Percentiles rank a stretch among this genome's conserved stretches.
These are phyloP conservation scores for Pythium oligandrum DNA, from an alignment of 352 stramenopile genomes.

Conservation along the genomic window DNA sequence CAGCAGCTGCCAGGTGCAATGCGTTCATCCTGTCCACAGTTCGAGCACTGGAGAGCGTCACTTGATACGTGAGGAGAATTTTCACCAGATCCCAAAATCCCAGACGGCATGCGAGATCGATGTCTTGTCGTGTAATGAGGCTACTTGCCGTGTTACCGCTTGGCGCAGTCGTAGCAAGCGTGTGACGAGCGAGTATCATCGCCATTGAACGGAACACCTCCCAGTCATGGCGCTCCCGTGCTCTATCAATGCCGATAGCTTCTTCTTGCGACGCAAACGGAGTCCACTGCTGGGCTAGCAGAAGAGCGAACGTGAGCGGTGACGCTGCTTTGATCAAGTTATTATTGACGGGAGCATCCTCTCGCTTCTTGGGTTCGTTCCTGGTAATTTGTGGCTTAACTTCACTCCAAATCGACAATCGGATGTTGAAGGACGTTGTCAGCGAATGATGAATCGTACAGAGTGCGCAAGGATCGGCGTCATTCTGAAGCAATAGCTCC, in stretches of 20 bases:
- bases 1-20: constrained; percentile 42
- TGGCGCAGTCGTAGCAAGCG: constrained; percentile 25
- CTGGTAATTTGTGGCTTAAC: not conserved
- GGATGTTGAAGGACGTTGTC: constrained; percentile 34
- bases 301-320: constrained; percentile 41
- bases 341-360: constrained; percentile 11
- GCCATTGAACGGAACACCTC: constrained; percentile 34
- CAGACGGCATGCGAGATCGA: constrained; percentile 36
- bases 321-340: constrained; percentile 23
- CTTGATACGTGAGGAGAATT: constrained; percentile 43
- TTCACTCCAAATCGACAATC: constrained; percentile 4
- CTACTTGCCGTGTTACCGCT: constrained; percentile 27
- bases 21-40: constrained; percentile 36
- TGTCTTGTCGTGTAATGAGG: constrained; percentile 42
- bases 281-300: constrained; percentile 24
- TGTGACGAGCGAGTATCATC: constrained; percentile 23
- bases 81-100: constrained; percentile 48
- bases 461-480: constrained; percentile 31
- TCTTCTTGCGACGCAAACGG: constrained; percentile 26
- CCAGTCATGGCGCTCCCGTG: constrained; percentile 29
- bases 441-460: constrained; percentile 33
- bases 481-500: constrained; percentile 33
- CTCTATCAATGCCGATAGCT: constrained; percentile 4
- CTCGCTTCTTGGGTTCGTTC: constrained; percentile 4
- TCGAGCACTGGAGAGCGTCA: constrained; percentile 32